Conservation (phyloP, 2,329 filamentous ascomycete species). For the Botrytis hyacinthi region DNA sequence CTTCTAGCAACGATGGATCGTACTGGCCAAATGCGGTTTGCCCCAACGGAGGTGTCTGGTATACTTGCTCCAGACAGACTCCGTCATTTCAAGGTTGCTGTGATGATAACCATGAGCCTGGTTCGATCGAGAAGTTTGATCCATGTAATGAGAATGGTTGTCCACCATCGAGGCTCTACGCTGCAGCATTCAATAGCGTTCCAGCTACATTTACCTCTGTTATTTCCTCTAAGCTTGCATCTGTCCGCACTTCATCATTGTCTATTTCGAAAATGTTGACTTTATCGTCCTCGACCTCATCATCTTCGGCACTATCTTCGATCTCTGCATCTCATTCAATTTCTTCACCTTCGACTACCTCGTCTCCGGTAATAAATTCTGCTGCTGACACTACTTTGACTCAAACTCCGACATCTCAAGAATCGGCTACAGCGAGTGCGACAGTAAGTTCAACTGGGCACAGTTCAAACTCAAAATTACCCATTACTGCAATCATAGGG, state of each 20-base stretch:
- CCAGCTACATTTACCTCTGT: neutral
- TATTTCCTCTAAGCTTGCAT: neutral
- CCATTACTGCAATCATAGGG: neutral
- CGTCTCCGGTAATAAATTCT: neutral
- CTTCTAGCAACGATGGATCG: neutral
- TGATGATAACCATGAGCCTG: neutral
- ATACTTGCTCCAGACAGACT: neutral
- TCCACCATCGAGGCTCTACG: neutral
- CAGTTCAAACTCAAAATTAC: neutral
- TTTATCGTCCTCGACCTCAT: neutral
- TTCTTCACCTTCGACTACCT: neutral
- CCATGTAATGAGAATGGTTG: neutral
- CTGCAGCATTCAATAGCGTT: neutral
- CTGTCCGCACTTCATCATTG: neutral
- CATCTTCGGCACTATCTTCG: neutral
- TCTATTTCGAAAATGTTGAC: neutral
- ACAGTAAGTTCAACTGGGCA: neutral
- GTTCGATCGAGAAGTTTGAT: neutral
- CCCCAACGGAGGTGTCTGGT: constrained; percentile 11
- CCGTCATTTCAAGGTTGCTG: constrained; percentile 16
- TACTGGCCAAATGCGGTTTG: constrained; percentile 6
- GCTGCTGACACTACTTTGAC: neutral
- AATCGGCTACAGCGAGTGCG: neutral
- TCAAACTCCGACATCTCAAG: neutral
- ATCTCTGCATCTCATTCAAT: neutral